A percentile compares a stretch with the other conserved stretches of the same genome.
Conservation (phyloP, 2,329 filamentous ascomycete species). For the Teratosphaeria viscida region DNA sequence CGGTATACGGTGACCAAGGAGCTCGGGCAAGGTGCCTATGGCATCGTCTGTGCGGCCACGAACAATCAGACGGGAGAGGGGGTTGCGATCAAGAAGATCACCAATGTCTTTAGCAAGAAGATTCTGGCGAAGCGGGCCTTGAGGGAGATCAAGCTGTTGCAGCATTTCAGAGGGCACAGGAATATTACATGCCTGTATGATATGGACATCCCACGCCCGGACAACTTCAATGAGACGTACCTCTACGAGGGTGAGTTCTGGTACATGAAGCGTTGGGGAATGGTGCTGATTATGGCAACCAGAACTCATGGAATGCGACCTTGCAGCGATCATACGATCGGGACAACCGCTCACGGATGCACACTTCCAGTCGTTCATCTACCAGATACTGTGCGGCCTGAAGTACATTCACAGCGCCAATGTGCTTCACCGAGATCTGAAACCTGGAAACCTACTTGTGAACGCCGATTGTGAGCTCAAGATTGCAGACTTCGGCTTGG, state of each 20-base stretch:
- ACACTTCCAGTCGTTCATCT: constrained; percentile 99
- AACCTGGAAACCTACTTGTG: constrained; percentile 92
- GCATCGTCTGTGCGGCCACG: constrained; percentile 93
- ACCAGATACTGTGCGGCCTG: constrained; percentile 95
- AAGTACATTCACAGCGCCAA: constrained; percentile 99
- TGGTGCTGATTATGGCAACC: constrained; percentile 3
- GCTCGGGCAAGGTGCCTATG: constrained; percentile 93
- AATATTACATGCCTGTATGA: constrained; percentile 95
- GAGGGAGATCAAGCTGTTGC: constrained; percentile 95
- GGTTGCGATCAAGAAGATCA: constrained; percentile 98
- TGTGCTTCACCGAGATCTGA: constrained; percentile 90
- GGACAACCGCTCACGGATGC: constrained; percentile 95
- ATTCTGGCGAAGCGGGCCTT: constrained; percentile 95
- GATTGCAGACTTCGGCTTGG: constrained; percentile 96
- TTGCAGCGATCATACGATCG: constrained; percentile 94
- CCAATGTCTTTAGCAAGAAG: constrained; percentile 99
- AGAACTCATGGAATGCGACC: constrained; percentile 99
- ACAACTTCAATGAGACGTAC: constrained; percentile 98
- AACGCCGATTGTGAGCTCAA: constrained; percentile 99
- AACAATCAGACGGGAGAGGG: constrained; percentile 86
- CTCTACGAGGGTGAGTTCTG: constrained; percentile 78
- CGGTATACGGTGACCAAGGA: constrained; percentile 98
- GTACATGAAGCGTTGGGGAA: not conserved
- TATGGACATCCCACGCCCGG: constrained; percentile 96
- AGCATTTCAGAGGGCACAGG: constrained; percentile 70